Conservation (phyloP, 768 basidiomycete species). For the Termitomyces sp. region DNA sequence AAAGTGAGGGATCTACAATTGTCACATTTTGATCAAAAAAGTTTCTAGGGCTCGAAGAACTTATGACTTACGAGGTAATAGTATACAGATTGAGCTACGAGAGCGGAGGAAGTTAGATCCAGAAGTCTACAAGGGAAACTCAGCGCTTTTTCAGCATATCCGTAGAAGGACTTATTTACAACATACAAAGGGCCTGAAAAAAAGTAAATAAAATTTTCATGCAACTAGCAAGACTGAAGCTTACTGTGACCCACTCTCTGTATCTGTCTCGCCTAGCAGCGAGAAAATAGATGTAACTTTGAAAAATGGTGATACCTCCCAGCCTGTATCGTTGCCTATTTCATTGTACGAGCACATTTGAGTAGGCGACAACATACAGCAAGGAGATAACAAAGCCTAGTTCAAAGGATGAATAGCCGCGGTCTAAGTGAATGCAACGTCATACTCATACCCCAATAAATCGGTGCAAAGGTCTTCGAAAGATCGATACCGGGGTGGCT, state of each 20-base stretch:
- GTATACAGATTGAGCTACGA: slow-evolving; percentile 39
- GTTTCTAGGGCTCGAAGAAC: background rate
- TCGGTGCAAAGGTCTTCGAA: slow-evolving; percentile 19
- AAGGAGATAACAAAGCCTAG: slow-evolving; percentile 25
- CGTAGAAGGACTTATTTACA: slow-evolving; percentile 13
- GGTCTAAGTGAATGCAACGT: background rate
- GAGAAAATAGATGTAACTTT: slow-evolving; percentile 35
- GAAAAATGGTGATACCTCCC: slow-evolving; percentile 33
- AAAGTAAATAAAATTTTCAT: background rate
- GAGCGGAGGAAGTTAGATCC: slow-evolving; percentile 31
- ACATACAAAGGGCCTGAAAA: slow-evolving; percentile 20
- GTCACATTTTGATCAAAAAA: background rate
- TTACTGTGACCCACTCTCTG: slow-evolving; percentile 23
- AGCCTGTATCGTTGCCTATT: slow-evolving; percentile 17
- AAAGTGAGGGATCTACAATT: slow-evolving; percentile 34
- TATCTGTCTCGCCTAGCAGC: slow-evolving; percentile 6
- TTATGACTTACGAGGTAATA: slow-evolving; percentile 30
- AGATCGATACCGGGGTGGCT: slow-evolving; percentile 13
- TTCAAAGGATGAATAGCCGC: background rate
- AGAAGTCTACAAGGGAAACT: slow-evolving; percentile 21
- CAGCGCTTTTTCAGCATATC: background rate
- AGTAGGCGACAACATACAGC: slow-evolving; percentile 12
- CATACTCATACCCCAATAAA: slow-evolving; percentile 23
- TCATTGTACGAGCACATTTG: background rate
- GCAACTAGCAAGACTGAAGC: background rate